These are phyloP conservation scores for Umbilicus rupestris DNA, from an alignment of 164 flowering plant species.

Conservation along the genomic window DNA sequence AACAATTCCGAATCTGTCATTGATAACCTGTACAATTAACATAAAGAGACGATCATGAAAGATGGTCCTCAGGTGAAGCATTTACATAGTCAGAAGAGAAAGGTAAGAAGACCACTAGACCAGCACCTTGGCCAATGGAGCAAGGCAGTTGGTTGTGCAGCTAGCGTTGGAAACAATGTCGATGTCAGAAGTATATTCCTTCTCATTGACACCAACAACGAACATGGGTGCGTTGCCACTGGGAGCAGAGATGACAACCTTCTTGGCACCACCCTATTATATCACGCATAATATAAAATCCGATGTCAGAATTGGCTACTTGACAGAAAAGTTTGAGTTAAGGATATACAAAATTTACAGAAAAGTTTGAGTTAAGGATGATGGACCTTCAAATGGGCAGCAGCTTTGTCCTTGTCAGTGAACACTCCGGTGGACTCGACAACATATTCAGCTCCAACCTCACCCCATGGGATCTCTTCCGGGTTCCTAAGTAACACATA, in stretches of 20 bases:
- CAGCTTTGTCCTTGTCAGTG: constrained; percentile 16
- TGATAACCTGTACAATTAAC: constrained; percentile 4
- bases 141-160: constrained; percentile 79
- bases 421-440: constrained; percentile 14
- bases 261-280: constrained; percentile 9
- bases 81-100: not conserved
- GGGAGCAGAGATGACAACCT: constrained; percentile 11
- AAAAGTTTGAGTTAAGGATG: not conserved
- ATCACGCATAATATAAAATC: not conserved
- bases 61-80: no score
- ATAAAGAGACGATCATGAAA: no score
- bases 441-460: constrained; percentile 13
- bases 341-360: no score
- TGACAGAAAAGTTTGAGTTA: not conserved
- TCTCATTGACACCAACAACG: constrained; percentile 22
- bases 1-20: constrained; percentile 12
- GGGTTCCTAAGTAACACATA: constrained; percentile 9
- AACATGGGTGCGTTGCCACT: constrained; percentile 15
- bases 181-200: constrained; percentile 18
- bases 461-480: constrained; percentile 14
- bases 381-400: constrained; percentile 13
- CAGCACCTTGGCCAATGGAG: constrained; percentile 63
- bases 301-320: not conserved
- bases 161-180: constrained; percentile 54
- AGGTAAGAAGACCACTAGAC: not conserved